These are phyloP conservation scores for Hyphopichia buzzinii DNA, from an alignment of 1,139 yeast genomes.

Conservation along the genomic window DNA sequence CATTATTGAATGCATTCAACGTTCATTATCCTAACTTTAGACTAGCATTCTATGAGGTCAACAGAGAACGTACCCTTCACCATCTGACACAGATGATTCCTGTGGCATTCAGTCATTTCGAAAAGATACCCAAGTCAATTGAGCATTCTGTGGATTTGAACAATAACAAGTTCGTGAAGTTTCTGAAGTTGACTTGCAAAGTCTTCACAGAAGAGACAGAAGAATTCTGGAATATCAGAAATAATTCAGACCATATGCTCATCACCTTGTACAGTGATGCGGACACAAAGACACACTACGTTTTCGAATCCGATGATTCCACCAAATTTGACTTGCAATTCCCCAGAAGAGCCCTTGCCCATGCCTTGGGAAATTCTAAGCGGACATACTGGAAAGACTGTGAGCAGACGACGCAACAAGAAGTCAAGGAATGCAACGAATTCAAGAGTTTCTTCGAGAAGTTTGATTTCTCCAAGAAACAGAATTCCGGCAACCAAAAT, in stretches of 20 bases:
- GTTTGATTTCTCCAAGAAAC: conserved; percentile 52
- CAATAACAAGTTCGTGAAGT: conserved; percentile 46
- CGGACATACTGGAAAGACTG: conserved; percentile 76
- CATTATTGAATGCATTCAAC: conserved; percentile 47
- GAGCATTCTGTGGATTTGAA: no score
- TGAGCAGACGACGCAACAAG: conserved; percentile 55
- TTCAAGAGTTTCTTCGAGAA: conserved; percentile 51
- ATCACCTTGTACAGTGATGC: conserved; percentile 30
- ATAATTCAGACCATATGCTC: conserved; percentile 37
- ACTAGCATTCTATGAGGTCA: conserved; percentile 61
- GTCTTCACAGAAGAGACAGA: no score
- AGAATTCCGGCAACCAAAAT: no score
- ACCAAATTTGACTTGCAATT: conserved; percentile 64
- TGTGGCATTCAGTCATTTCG: no score
- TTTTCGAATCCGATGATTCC: conserved; percentile 23
- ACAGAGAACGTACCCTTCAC: conserved; percentile 57
- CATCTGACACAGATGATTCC: conserved; percentile 67
- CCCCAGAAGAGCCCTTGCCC: conserved; percentile 73
- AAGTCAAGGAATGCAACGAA: conserved; percentile 56
- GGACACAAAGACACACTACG: conserved; percentile 15
- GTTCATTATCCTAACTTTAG: conserved; percentile 32
- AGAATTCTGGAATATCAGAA: conserved; percentile 23
- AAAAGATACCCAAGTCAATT: no score
- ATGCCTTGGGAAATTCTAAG: conserved; percentile 54
- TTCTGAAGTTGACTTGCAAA: no score